phyloP scores from a whole-genome alignment of 495 filamentous ascomycete genomes.

The Podospora pseudocomata region DNA sequence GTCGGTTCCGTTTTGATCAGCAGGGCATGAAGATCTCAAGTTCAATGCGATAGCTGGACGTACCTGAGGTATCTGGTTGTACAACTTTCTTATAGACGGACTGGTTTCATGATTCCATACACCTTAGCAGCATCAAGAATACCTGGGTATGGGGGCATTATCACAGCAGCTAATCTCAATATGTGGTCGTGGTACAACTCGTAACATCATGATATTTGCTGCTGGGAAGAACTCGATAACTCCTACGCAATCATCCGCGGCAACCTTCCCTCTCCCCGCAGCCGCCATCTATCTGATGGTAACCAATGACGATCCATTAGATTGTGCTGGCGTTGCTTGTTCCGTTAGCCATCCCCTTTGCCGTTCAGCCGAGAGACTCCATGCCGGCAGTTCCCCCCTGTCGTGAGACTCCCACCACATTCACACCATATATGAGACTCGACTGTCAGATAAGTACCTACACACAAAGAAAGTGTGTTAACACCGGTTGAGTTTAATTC shows the following conservation, averaged over 20 bases:
- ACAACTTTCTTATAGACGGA: too few species aligned
- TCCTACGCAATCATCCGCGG: background rate
- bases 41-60: background rate
- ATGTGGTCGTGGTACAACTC: background rate
- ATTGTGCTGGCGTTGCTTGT: constrained; percentile 16
- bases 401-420: background rate
- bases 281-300: constrained; percentile 12
- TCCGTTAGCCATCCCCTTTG: constrained; percentile 12
- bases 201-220: background rate
- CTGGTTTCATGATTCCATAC: too few species aligned
- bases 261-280: background rate
- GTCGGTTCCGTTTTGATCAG: background rate
- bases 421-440: background rate
- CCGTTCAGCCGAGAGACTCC: constrained; percentile 21
- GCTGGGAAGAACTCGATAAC: background rate
- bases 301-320: constrained; percentile 11
- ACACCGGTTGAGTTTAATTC: background rate
- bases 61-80: too few species aligned
- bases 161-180: background rate
- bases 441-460: background rate
- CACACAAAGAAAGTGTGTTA: background rate
- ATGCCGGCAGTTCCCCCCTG: constrained; percentile 13
- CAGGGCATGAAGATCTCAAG: background rate
- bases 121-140: too few species aligned
- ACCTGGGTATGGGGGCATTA: background rate